Conservation (phyloP, 305 asterid genomes). For the Fraxinus floribunda region DNA sequence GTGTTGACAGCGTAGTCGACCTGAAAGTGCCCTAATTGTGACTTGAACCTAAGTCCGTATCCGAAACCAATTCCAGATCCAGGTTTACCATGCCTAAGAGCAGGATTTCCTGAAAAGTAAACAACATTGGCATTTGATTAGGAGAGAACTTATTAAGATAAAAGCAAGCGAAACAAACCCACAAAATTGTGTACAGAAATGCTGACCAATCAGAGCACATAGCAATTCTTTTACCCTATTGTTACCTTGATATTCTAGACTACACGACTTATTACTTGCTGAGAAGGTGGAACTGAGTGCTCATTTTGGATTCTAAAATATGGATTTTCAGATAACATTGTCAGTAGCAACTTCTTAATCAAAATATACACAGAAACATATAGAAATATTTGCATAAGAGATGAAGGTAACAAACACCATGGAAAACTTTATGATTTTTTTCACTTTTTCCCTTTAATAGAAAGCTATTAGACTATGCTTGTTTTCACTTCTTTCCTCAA, state of each 20-base stretch:
- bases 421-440: neutral
- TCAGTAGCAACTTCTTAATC: neutral
- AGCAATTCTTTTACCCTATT: neutral
- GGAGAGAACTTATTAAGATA: neutral
- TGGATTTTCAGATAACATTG: neutral
- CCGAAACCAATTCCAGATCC: conserved; percentile 83
- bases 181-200: neutral
- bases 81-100: conserved; percentile 87
- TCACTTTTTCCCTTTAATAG: neutral
- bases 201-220: neutral
- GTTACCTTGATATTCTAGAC: neutral
- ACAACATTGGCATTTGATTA: neutral
- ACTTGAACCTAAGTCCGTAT: conserved; percentile 77
- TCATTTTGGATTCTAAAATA: neutral
- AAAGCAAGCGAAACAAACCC: neutral
- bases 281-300: neutral
- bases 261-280: neutral
- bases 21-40: conserved; percentile 76
- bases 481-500: neutral
- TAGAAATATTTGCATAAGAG: neutral
- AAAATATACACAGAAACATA: neutral
- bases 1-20: conserved; percentile 78
- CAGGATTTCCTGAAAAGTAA: conserved; percentile 69
- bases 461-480: neutral
- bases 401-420: neutral